These are phyloP conservation scores for Wickerhamiella azyma DNA, from an alignment of 805 yeast species.

Conservation along the genomic window DNA sequence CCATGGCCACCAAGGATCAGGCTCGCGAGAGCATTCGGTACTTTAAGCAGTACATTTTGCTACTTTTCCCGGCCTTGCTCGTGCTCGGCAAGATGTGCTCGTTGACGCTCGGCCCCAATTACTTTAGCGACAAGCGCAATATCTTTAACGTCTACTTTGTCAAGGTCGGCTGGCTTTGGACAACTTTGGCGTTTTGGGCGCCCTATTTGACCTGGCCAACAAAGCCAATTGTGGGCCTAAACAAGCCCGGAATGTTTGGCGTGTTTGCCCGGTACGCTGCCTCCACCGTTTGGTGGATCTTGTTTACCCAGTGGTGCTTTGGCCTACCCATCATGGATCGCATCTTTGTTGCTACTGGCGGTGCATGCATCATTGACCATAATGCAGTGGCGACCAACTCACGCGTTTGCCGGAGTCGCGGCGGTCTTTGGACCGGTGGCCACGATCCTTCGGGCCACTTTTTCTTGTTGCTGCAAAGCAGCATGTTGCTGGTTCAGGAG, in stretches of 20 bases:
- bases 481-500: constrained; percentile 55
- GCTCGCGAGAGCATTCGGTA: neutral
- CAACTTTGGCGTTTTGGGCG: constrained; percentile 33
- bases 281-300: constrained; percentile 67
- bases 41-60: neutral
- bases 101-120: constrained; percentile 14
- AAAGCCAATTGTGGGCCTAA: neutral
- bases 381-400: constrained; percentile 9
- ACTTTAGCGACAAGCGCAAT: constrained; percentile 41
- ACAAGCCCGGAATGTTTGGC: constrained; percentile 6
- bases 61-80: constrained; percentile 11
- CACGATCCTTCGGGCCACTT: constrained; percentile 96
- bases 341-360: constrained; percentile 70
- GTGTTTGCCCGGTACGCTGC: constrained; percentile 31
- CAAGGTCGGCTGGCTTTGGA: constrained; percentile 92
- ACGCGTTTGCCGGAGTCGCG: constrained; percentile 37
- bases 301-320: constrained; percentile 78
- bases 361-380: constrained; percentile 37
- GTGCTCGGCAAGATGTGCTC: constrained; percentile 12
- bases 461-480: constrained; percentile 56
- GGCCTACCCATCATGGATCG: constrained; percentile 84
- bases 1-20: neutral
- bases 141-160: constrained; percentile 62
- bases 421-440: constrained; percentile 69
- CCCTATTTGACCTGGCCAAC: constrained; percentile 6